Evolutionary conservation across 164 flowering plant species (phyloP), one percentile per base, ranked within the genome.

Genomic region (Magnolia sinica): DNA sequence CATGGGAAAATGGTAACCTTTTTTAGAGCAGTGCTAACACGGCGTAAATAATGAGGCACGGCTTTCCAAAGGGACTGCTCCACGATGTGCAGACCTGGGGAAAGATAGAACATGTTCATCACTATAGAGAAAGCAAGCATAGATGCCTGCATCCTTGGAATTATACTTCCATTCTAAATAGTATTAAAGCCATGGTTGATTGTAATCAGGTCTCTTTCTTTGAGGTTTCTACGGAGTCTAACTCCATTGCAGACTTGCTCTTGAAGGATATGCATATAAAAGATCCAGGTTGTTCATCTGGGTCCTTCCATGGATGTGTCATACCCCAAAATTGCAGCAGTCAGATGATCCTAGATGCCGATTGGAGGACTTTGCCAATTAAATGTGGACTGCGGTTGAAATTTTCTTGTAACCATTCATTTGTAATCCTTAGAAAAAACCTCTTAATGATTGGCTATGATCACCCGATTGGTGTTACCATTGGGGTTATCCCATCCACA

Each of bases 51-150:
- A 82, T 92, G 95, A 83, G 98, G 97, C 52, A 95, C 87, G 61
- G 98, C 94, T 85, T 87, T 88, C 98, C 98, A 95, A 55, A 93
- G 95, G 77, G 98, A 90, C 84, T 95, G 98, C 82, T 95, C 98
- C 78, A 95, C 97, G 80, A 91, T 91, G 81, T 91, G 88, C 79
- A 95, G 83, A 45, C 98, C 98, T 95, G 45, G 63, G 72, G 76
- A 74, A 23, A 76, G 59, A 79, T 76, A 74, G 23, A 8, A 22
- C 16, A 50, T 50, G 31, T 52, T 22, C 29, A 5, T 22, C 52
- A 27, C 11, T 59, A 8, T 22, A 37, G 27, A 23, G 24, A 24
- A 23, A 72, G 7, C 29, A 23, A 71, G 19, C 4, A 55, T 11
- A 55, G 0, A 55, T 55, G 13, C 14, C 13, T 55, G 18, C 16